Percentiles rank a stretch among this genome's conserved stretches.
Evolutionary conservation across 345 rosid genomes (phyloP).

Genomic region (Pugionium dolabratum): DNA sequence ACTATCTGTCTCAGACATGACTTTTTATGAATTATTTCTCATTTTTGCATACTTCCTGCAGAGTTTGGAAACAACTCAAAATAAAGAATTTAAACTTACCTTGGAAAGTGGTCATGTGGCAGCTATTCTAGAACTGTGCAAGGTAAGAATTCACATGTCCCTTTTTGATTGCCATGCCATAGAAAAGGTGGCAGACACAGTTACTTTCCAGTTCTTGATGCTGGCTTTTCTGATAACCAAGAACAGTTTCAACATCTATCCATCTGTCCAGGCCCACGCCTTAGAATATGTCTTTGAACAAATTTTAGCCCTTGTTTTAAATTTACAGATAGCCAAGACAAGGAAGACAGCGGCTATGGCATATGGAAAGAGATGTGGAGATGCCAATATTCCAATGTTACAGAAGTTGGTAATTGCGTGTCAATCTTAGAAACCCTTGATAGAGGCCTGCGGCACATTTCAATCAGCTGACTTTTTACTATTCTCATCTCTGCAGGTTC

Average conservation of each 20-base stretch:
- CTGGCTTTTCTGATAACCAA: neutral
- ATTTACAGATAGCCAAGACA: conserved; percentile 77
- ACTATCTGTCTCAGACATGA: conserved; percentile 11
- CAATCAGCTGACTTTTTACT: conserved; percentile 10
- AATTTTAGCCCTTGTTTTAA: conserved; percentile 30
- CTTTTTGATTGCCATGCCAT: conserved; percentile 23
- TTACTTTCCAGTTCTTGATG: conserved; percentile 15
- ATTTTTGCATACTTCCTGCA: conserved; percentile 41
- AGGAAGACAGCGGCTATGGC: conserved; percentile 76
- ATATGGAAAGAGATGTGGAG: conserved; percentile 82
- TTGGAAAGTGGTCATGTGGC: conserved; percentile 69
- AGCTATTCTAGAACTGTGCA: conserved; percentile 80
- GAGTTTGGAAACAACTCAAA: conserved; percentile 69
- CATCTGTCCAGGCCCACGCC: conserved; percentile 2
- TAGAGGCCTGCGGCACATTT: conserved; percentile 26
- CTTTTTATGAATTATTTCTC: conserved; percentile 7
- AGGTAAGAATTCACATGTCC: conserved; percentile 49
- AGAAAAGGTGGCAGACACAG: conserved; percentile 3
- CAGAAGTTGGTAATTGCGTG: conserved; percentile 65
- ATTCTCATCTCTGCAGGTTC: conserved; percentile 54
- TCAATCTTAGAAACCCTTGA: conserved; percentile 2
- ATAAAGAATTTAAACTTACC: conserved; percentile 64
- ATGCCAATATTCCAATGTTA: conserved; percentile 70
- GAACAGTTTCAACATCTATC: conserved; percentile 21
- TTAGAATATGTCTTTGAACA: conserved; percentile 24